Base-by-base conservation (phyloP, 768 basidiomycete species). In the Pisolithus marmoratus region DNA sequence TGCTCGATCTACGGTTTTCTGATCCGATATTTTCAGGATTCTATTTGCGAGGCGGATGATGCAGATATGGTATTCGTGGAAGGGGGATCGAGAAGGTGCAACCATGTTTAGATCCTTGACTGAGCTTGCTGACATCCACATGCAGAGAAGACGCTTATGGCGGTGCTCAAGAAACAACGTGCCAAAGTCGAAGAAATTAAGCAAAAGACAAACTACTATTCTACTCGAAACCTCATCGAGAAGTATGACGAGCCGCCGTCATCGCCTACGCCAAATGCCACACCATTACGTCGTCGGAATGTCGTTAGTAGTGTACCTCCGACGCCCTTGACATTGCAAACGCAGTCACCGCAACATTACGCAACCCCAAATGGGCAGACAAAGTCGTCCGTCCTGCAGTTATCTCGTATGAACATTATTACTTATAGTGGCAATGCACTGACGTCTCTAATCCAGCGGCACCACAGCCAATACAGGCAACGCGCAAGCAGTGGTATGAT, bases 141-240 rank as follows among this genome's bases (percentile, higher is more conserved):
- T 49, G 23, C 63, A 96, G 94, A 98, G 69, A 87, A 82, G 65
- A 82, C 83, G 3, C 75, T 98, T 17, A 84, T 85, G 51, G 67
- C 69, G 1, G 73, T 94, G 4, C 77, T 87, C 63, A 86, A 85
- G 62, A 75, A 86, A 61, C 92, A 94, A 56, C 85, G 90, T 19
- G 75, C 78, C 23, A 93, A 90, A 63, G 80, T 99, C 36, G 93
- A 95, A 56, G 94, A 96, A 59, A 90, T 98, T 58, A 99, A 99
- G 78, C 92, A 93, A 74, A 93, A 90, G 66, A 97, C 94, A 2
- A 95, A 97, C 59, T 99, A 90, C 68, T 91, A 99, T 64, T 82
- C 82, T 11, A 99, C 94, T 26, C 84, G 89, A 48, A 90, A 87
- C 59, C 76, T 99, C 42, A 75, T 99, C 17, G 92, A 95, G 64